Evolutionary conservation across 2,329 filamentous ascomycete genomes (phyloP), one percentile per base, ranked within the genome.

Genomic region (Scopulariopsis brevicaulis): DNA sequence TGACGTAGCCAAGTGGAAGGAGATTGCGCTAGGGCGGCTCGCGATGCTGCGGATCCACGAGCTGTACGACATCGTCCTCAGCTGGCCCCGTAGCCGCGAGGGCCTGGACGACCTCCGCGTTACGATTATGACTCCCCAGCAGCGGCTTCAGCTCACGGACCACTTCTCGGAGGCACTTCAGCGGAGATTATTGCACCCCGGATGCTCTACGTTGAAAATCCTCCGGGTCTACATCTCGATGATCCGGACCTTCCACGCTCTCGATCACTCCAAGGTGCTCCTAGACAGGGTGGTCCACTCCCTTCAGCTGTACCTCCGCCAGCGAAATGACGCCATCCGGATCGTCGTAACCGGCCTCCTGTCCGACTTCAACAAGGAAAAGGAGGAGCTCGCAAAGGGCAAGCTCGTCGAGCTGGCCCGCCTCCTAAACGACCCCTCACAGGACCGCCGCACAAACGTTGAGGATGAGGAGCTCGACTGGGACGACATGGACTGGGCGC

Each of bases 401-500:
- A 86, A 73, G 66, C 80, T 89, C 4, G 75, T 82, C 28, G 87
- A 90, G 67, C 76, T 92, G 12, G 86, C 86, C 1, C 73, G 77
- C 15, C 75, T 90, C 48, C 79, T 92, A 54, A 79, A 81, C 43
- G 81, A 85, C 61, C 78, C 82, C 0, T 73, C 81, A 11, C 78
- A 83, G 60, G 75, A 79, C 59, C 73, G 77, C 15, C 74, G 76
- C 10, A 72, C 73, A 43, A 77, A 78, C 22, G 72, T 76, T 10
- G 81, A 85, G 28, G 83, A 84, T 61, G 84, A 87, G 59, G 89
- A 90, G 56, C 77, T 94, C 18, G 89, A 95, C 69, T 97, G 89
- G 87, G 82, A 90, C 66, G 92, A 99, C 69, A 89, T 96, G 85
- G 82, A 85, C 10, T 99, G 94, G 94, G 78, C 90, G 40, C 94